Conservation (phyloP, 2,329 filamentous ascomycete species). For the Rugonectria rugulosa region DNA sequence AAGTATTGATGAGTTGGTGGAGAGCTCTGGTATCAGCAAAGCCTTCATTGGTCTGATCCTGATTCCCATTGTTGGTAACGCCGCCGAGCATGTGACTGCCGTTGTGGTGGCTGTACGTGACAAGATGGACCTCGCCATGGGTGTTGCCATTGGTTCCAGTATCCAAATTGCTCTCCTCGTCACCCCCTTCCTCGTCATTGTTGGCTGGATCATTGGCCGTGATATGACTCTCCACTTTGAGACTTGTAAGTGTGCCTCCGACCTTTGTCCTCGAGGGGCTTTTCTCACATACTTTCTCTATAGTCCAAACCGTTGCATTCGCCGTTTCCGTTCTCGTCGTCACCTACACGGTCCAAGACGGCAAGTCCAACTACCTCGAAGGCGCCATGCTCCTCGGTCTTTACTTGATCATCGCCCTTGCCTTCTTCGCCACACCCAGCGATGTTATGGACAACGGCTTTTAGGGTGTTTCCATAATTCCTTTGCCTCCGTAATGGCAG, state of each 20-base stretch:
- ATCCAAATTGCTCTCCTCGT: slow-evolving; percentile 85
- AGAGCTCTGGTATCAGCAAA: slow-evolving; percentile 75
- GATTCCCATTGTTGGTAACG: slow-evolving; percentile 82
- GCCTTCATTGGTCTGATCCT: slow-evolving; percentile 83
- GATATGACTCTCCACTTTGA: slow-evolving; percentile 84
- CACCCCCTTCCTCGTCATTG: slow-evolving; percentile 79
- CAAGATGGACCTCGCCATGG: slow-evolving; percentile 78
- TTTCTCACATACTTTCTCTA: slow-evolving; percentile 25
- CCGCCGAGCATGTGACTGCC: slow-evolving; percentile 82
- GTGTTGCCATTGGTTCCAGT: slow-evolving; percentile 81
- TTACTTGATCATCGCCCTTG: slow-evolving; percentile 67
- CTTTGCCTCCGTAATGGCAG: background rate
- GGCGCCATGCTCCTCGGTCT: slow-evolving; percentile 71
- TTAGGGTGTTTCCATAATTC: background rate
- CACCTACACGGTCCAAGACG: slow-evolving; percentile 79
- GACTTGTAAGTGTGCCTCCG: slow-evolving; percentile 50
- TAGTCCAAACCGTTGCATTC: slow-evolving; percentile 79
- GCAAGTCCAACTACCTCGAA: slow-evolving; percentile 85
- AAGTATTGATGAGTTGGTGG: slow-evolving; percentile 76
- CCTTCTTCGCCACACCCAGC: slow-evolving; percentile 64
- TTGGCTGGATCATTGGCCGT: slow-evolving; percentile 78
- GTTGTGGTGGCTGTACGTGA: slow-evolving; percentile 80
- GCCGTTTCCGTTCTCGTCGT: slow-evolving; percentile 79
- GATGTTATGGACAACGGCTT: slow-evolving; percentile 53
- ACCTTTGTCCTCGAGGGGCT: background rate